Conservation (phyloP, 257 asterid genomes). For the Solanum dulcamara region DNA sequence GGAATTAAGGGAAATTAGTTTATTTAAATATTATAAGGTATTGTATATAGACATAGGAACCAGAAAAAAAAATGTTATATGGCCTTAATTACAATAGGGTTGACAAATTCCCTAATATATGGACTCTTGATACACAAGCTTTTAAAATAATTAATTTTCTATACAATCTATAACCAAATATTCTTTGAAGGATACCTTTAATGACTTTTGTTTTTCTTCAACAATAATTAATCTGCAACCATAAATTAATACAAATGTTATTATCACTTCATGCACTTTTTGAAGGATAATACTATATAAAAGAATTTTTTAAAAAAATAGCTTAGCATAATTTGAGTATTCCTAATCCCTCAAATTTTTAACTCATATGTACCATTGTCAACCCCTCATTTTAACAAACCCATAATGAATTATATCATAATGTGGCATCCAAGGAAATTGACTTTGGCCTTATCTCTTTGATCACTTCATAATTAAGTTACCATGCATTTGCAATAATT, state of each 20-base stretch:
- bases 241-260: conserved; percentile 16
- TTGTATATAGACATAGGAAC: background rate
- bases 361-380: conserved; percentile 23
- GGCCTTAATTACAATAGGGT: conserved; percentile 6
- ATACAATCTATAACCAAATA: conserved; percentile 1
- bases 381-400: conserved; percentile 38
- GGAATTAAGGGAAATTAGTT: background rate
- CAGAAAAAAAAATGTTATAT: background rate
- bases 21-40: background rate
- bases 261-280: conserved; percentile 28
- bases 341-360: conserved; percentile 22
- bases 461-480: background rate
- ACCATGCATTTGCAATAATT: background rate
- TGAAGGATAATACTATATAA: conserved; percentile 4
- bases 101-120: conserved; percentile 23
- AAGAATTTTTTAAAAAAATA: conserved; percentile 29
- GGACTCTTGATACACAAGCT: background rate
- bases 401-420: conserved; percentile 15
- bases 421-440: conserved; percentile 34
- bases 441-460: conserved; percentile 23
- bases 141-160: background rate
- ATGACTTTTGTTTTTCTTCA: conserved; percentile 10
- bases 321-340: conserved; percentile 27
- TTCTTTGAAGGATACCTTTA: conserved; percentile 15
- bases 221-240: background rate